Conservation (phyloP, 1,284 basidiomycete genomes). For the Cryptococcus sp. region DNA sequence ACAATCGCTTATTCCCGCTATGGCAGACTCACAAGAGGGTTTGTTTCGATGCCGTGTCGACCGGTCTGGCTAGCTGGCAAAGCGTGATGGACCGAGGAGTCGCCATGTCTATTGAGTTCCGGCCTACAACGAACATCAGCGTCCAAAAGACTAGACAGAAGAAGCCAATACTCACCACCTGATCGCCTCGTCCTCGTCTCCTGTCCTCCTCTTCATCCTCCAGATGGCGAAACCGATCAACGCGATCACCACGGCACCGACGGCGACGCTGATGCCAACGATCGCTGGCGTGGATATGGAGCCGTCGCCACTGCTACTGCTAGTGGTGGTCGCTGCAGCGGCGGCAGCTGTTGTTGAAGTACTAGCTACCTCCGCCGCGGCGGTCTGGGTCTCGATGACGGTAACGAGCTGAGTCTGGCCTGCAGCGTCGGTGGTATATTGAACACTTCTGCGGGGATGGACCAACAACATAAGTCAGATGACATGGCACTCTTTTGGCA, state of each 20-base stretch:
- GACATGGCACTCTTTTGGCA: too few relatives aligned
- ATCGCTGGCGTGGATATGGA: conserved; percentile 47
- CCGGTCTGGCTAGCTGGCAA: conserved; percentile 48
- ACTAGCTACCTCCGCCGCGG: conserved; percentile 15
- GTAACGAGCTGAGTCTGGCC: conserved; percentile 37
- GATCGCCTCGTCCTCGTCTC: conserved; percentile 52
- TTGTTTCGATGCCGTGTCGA: conserved; percentile 48
- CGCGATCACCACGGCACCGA: conserved; percentile 40
- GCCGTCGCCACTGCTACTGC: conserved; percentile 13
- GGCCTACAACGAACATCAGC: conserved; percentile 33
- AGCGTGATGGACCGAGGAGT: conserved; percentile 48
- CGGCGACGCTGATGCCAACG: conserved; percentile 49
- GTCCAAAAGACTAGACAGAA: background rate
- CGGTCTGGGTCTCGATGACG: conserved; percentile 22
- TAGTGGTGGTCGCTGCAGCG: conserved; percentile 6
- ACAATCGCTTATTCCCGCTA: conserved; percentile 7
- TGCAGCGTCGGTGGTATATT: conserved; percentile 30
- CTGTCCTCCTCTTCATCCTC: conserved; percentile 41
- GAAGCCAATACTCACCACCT: conserved; percentile 38
- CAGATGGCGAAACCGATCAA: conserved; percentile 42
- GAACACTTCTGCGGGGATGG: conserved; percentile 3
- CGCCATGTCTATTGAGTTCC: conserved; percentile 53
- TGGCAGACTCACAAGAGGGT: conserved; percentile 27
- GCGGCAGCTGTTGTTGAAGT: conserved; percentile 15
- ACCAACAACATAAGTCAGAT: too few relatives aligned